Base-by-base conservation (phyloP, 306 rosid species). In the Trifolium dubium region DNA sequence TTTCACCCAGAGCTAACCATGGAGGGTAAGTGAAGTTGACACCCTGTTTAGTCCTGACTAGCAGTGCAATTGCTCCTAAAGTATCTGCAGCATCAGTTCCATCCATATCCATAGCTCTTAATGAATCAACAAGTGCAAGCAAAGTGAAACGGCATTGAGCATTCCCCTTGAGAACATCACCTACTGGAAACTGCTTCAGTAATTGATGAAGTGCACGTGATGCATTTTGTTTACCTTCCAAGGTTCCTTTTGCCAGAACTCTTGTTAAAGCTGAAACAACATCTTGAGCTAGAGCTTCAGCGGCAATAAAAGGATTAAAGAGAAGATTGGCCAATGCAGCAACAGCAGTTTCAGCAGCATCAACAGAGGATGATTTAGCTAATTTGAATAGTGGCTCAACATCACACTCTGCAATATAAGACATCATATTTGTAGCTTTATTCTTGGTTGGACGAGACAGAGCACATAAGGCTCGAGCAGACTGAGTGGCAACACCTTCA, bases 301-400 rank as follows among this genome's bases (percentile, higher is more conserved):
- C 86, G 58, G 96, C 98, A 80, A 94, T 87, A 73, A 69, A 86
- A 56, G 90, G 82, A 86, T 91, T 88, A 60, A 92, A 89, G 58
- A 91, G 89, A 91, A 94, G 91, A 82, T 94, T 94, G 81, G 98
- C 98, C 73, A 91, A 85, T 40, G 97, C 96, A 82, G 92, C 91
- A 77, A 94, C 88, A 67, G 98, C 98, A 74, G 92, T 89, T 88
- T 94, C 96, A 65, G 90, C 91, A 70, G 98, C 83, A 78, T 83
- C 95, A 77, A 89, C 71, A 37, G 95, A 94, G 67, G 95, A 89
- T 53, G 97, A 85, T 88, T 94, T 94, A 71, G 98, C 97, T 83
- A 94, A 88, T 73, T 76, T 87, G 78, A 94, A 89, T 76, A 94
- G 88, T 66, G 92, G 98, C 71, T 84, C 83, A 35, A 91, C 88